Conservation (phyloP, 257 asterid genomes). For the Solanum dulcamara region DNA sequence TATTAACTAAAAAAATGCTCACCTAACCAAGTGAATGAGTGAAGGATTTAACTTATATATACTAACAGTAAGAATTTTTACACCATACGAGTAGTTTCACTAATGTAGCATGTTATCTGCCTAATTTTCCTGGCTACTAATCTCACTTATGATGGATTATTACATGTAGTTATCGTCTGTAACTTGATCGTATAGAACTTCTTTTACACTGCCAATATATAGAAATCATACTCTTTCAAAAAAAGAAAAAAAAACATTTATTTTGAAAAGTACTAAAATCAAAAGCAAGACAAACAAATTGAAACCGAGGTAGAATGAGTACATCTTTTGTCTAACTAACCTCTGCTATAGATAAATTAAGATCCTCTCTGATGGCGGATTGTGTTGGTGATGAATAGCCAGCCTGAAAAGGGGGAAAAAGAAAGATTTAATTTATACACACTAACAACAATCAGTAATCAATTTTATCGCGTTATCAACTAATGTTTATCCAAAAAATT, state of each 20-base stretch:
- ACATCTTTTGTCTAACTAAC: conserved; percentile 27
- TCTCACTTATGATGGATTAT: not conserved
- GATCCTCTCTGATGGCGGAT: conserved; percentile 60
- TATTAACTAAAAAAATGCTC: not conserved
- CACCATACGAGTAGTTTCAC: not conserved
- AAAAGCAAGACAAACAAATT: not conserved
- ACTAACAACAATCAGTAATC: not conserved
- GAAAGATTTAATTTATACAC: not conserved
- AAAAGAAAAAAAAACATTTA: too few species aligned
- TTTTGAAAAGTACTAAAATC: too few species aligned
- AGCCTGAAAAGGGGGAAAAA: conserved; percentile 31
- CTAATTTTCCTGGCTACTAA: not conserved
- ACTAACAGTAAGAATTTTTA: not conserved
- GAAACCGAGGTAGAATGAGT: not conserved
- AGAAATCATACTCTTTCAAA: too few species aligned
- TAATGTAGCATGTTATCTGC: not conserved
- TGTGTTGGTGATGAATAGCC: conserved; percentile 97
- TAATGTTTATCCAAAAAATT: not conserved
- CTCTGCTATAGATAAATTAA: conserved; percentile 71
- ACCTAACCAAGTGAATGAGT: not conserved
- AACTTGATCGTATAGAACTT: not conserved
- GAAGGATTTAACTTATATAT: not conserved
- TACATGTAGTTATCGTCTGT: not conserved
- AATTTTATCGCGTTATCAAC: not conserved
- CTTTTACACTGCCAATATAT: not conserved